Percentiles rank a stretch among this genome's conserved stretches.
phyloP scores from a whole-genome alignment of 345 rosid species.

The Trapa incisa region DNA sequence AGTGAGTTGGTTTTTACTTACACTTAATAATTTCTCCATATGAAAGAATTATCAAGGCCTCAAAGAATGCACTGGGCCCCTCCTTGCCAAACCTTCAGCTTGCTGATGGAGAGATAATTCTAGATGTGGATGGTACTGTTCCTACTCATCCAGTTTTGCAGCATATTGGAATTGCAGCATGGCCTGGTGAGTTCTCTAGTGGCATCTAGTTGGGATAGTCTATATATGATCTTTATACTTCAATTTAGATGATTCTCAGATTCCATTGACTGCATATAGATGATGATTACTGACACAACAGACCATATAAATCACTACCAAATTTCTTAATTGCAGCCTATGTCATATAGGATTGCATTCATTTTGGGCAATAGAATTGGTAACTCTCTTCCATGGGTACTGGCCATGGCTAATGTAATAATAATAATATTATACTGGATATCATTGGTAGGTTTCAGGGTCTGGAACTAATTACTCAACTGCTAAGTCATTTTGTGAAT shows the following conservation, averaged over 20 bases:
- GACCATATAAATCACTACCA: neutral
- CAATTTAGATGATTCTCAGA: neutral
- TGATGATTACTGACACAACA: neutral
- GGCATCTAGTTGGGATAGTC: neutral
- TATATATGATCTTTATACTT: neutral
- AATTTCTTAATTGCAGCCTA: neutral
- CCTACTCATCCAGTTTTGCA: constrained; percentile 86
- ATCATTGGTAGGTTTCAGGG: neutral
- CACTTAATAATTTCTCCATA: neutral
- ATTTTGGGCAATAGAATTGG: neutral
- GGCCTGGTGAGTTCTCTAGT: constrained; percentile 62
- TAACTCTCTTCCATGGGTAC: neutral
- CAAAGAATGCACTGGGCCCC: constrained; percentile 41
- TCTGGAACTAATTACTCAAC: neutral
- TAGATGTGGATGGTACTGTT: constrained; percentile 75
- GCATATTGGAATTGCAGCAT: constrained; percentile 85
- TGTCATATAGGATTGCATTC: neutral
- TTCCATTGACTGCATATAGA: neutral
- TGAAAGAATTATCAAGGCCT: constrained; percentile 52
- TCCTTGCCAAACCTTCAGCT: constrained; percentile 53
- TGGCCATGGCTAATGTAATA: neutral
- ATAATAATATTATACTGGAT: neutral
- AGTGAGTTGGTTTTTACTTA: neutral
- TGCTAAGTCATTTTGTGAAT: neutral
- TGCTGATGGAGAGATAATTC: constrained; percentile 72